Percentiles rank a stretch among this genome's conserved stretches.
Conservation (phyloP, 2,329 filamentous ascomycete genomes). For the Grosmannia serpens region DNA sequence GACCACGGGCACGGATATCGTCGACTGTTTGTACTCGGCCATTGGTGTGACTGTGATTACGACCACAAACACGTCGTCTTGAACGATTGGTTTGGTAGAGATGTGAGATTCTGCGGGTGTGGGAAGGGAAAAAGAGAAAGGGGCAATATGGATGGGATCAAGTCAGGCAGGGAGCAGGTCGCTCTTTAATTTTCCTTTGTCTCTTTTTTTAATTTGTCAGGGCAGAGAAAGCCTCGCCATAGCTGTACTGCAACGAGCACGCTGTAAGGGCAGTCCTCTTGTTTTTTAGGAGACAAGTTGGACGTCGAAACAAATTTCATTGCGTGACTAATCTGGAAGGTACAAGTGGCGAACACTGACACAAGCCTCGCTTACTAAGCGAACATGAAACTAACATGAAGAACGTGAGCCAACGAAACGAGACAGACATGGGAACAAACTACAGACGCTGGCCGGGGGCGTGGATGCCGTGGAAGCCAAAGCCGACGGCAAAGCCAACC, state of each 20-base stretch:
- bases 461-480: slow-evolving; percentile 56
- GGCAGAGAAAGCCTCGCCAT: background rate
- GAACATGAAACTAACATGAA: too few relatives aligned
- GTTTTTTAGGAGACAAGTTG: background rate
- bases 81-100: too few relatives aligned
- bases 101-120: background rate
- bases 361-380: too few relatives aligned
- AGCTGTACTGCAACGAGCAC: background rate
- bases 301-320: background rate
- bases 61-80: background rate
- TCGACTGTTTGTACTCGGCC: slow-evolving; percentile 6
- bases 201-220: background rate
- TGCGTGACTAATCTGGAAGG: background rate
- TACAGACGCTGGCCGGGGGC: background rate
- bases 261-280: background rate
- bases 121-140: background rate
- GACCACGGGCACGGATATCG: slow-evolving; percentile 5
- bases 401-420: background rate
- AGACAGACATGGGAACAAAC: background rate
- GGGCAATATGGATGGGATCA: background rate
- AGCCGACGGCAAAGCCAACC: slow-evolving; percentile 44
- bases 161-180: background rate
- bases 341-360: background rate
- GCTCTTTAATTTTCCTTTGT: background rate
- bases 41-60: background rate